Evolutionary conservation across 1,284 basidiomycete genomes (phyloP).

Genomic region (Cerioporus squamosus): DNA sequence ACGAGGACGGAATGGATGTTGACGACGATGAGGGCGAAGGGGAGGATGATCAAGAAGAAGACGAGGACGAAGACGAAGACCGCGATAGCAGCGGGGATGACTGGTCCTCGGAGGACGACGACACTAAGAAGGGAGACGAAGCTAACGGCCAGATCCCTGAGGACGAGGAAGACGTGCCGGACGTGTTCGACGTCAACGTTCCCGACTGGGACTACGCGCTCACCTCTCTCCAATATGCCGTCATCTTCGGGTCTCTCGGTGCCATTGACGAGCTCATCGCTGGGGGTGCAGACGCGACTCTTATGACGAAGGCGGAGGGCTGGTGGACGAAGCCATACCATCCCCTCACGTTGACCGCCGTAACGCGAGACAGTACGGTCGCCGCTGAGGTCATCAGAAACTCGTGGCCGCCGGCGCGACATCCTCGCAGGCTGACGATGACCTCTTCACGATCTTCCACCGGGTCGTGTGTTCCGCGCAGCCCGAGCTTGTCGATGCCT

Average conservation of each 20-base stretch:
- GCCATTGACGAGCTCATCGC: constrained; percentile 51
- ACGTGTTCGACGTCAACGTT: constrained; percentile 55
- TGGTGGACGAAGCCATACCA: constrained; percentile 38
- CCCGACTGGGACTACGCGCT: constrained; percentile 62
- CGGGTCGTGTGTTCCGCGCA: constrained; percentile 43
- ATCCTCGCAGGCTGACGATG: constrained; percentile 51
- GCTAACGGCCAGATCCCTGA: constrained; percentile 46
- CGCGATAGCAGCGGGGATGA: constrained; percentile 38
- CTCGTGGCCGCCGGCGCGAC: constrained; percentile 52
- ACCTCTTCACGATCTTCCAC: constrained; percentile 53
- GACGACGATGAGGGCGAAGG: constrained; percentile 40
- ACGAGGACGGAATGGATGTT: constrained; percentile 32
- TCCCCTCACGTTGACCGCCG: constrained; percentile 51
- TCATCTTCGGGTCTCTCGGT: constrained; percentile 48
- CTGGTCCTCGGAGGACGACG: constrained; percentile 34
- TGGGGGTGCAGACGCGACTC: constrained; percentile 44
- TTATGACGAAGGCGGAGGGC: constrained; percentile 29
- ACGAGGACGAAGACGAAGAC: constrained; percentile 32
- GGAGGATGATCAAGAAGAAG: constrained; percentile 36
- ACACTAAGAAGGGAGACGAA: constrained; percentile 20
- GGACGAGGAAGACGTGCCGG: constrained; percentile 50
- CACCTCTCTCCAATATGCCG: constrained; percentile 55
- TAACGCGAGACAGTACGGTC: constrained; percentile 49
- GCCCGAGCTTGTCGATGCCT: constrained; percentile 46
- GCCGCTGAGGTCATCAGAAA: constrained; percentile 46